Evolutionary conservation across 2,329 filamentous ascomycete genomes (phyloP), one percentile per base, ranked within the genome.

Genomic region (Penicillium paneum): DNA sequence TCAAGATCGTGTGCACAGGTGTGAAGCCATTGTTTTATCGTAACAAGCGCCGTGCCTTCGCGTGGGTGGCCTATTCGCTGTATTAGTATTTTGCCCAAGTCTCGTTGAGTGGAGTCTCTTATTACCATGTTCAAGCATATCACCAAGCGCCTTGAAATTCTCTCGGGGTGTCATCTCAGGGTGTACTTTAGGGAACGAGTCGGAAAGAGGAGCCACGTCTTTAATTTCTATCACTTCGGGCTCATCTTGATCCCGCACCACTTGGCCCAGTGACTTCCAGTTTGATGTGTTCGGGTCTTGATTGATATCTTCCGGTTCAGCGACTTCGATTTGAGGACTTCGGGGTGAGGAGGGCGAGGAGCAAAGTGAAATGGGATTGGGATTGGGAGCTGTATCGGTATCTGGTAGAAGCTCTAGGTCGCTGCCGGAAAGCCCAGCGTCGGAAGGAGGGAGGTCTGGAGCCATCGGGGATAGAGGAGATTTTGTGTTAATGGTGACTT

Each of bases 281-380:
- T 65, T 75, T 8, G 76, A 76, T 19, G 71, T 70, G 29, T 73
- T 73, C 2, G 74, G 71, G 49, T 79, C 76, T 59, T 79, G 74
- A 48, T 77, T 75, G 62, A 77, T 76, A 53, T 80, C 79, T 65
- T 80, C 78, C 17, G 74, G 64, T 40, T 79, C 76, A 8, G 77
- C 76, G 15, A 79, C 76, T 63, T 81, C 78, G 31, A 80, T 79
- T 52, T 78, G 73, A 11, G 75, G 76, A 49, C 76, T 79, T 34
- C 26, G 46, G 8, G 40, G 39, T 24, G 40, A 71, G 70, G 71
- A 67, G 12, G 76, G 71, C 15, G 77, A 76, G 5, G 76, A 78
- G 10, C 72, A 67, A 43, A 78, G 67, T 8, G 75, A 76, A 45
- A 77, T 73, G 21, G 64, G 65, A 44, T 67, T 73, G 21, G 64